Base-by-base conservation (phyloP, 768 basidiomycete genomes). In the Artomyces pyxidatus region DNA sequence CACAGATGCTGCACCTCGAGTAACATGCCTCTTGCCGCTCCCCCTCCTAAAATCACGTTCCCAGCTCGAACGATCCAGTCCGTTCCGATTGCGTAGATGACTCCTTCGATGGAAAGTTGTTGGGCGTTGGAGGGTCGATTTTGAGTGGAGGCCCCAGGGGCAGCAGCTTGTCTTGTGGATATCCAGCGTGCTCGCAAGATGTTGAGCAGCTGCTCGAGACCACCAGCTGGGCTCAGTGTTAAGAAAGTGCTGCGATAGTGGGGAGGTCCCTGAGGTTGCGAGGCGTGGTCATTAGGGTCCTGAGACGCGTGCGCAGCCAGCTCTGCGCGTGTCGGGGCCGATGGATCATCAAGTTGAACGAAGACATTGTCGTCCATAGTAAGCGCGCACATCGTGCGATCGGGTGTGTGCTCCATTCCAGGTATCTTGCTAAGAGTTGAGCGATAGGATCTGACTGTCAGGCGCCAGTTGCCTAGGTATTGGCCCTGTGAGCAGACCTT, bases 51-150 rank as follows among this genome's bases (percentile, higher is more conserved):
- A 37, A 79, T 74, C 30, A 91, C 87, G 63, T 87, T 87, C 8
- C 88, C 88, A 28, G 81, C 78, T 14, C 88, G 75, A 8, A 91
- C 82, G 16, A 89, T 65, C 85, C 88, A 91, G 61, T 91, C 88
- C 29, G 69, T 82, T 1, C 88, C 88, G 46, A 91, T 86, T 16
- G 78, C 65, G 60, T 80, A 89, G n/a, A 85, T 72, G 45, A 74
- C 67, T 0, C 87, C 88, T 46, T 90, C 88, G 26, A 91, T 77
- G 16, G 68, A 65, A n/a, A 89, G 63, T 53, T 89, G 87, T 40
- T 81, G 78, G 42, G 77, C 76, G 23, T 67, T 64, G 44, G 74
- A 55, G 59, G 78, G 77, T 16, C 69, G 68, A 58, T 75, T n/a
- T n/a, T n/a, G n/a, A n/a, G n/a, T 68, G 56, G 77, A 75, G 40